These are phyloP conservation scores for Trichosanthes truncata DNA, from an alignment of 306 rosid species.

Conservation along the genomic window DNA sequence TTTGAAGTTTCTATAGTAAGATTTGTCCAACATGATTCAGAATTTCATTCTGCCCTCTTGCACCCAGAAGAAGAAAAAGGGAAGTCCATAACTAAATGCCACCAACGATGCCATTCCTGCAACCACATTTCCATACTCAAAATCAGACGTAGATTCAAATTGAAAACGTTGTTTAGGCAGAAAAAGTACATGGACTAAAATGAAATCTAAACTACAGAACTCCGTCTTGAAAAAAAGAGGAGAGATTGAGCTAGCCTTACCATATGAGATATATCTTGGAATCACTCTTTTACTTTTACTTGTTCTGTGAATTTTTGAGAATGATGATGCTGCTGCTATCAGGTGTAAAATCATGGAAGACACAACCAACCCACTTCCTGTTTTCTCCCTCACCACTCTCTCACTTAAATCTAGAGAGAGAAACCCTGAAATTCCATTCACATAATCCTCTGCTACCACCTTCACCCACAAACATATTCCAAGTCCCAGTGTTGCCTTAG, in stretches of 20 bases:
- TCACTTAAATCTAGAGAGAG: constrained; percentile 51
- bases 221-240: neutral
- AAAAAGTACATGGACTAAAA: neutral
- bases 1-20: neutral
- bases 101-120: constrained; percentile 48
- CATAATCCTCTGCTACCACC: constrained; percentile 33
- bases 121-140: neutral
- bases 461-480: constrained; percentile 30
- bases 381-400: constrained; percentile 56
- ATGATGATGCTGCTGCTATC: constrained; percentile 8
- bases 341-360: constrained; percentile 35
- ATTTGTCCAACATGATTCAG: neutral
- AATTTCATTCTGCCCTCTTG: constrained; percentile 37
- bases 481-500: constrained; percentile 22
- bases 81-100: constrained; percentile 46
- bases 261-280: constrained; percentile 22
- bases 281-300: neutral
- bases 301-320: constrained; percentile 9
- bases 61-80: constrained; percentile 40
- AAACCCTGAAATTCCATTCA: constrained; percentile 29
- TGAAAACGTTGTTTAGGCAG: neutral
- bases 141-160: neutral
- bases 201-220: neutral
- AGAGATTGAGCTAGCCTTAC: constrained; percentile 20
- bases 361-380: constrained; percentile 38